phyloP scores from a whole-genome alignment of 192 early-diverging fungal genomes.

The Podila epicladia region DNA sequence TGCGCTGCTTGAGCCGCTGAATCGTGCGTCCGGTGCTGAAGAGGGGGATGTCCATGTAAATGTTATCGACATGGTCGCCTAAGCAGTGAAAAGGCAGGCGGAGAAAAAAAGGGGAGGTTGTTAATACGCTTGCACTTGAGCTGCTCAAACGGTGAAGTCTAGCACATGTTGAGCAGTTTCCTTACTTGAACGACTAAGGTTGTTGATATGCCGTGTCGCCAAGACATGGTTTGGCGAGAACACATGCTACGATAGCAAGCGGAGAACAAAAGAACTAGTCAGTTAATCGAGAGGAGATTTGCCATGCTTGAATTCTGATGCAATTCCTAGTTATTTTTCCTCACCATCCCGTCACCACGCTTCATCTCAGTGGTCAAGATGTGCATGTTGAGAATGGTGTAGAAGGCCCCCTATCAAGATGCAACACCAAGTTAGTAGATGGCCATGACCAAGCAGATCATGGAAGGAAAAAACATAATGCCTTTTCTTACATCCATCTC shows the following conservation, averaged over 20 bases:
- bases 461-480: not conserved
- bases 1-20: conserved; percentile 32
- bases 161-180: not conserved
- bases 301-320: not conserved
- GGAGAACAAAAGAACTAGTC: not conserved
- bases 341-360: conserved; percentile 42
- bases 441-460: not conserved
- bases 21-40: conserved; percentile 32
- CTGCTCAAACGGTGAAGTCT: no score
- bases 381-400: conserved; percentile 27
- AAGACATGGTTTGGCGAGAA: conserved; percentile 27
- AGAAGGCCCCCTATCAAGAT: conserved; percentile 22
- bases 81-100: not conserved
- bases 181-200: conserved; percentile 39
- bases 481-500: conserved; percentile 18
- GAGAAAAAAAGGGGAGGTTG: not conserved
- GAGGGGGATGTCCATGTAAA: conserved; percentile 41
- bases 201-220: conserved; percentile 22
- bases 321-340: not conserved
- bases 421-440: no score
- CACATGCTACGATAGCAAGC: conserved; percentile 9
- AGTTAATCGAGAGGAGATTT: not conserved
- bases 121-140: not conserved
- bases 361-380: conserved; percentile 43
- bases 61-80: conserved; percentile 38